phyloP scores from a whole-genome alignment of 1,139 yeast genomes.

The Yamadazyma sp. region DNA sequence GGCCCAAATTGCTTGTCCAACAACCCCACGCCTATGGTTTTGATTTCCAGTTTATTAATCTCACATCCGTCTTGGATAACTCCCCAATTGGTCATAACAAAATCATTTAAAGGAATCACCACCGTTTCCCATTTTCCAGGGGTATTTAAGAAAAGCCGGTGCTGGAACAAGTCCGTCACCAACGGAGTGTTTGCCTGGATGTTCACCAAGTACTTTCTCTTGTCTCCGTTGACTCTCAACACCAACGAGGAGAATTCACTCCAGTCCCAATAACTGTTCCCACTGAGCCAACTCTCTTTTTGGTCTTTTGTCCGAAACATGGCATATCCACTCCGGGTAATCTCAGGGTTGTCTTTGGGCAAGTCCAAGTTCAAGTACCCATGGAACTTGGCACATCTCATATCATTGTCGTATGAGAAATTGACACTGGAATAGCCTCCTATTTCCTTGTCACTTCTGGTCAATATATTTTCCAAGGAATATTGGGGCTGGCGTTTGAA shows the following conservation, averaged over 20 bases:
- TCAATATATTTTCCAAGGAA: constrained; percentile 47
- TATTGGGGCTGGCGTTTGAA: constrained; percentile 49
- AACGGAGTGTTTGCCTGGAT: constrained; percentile 79
- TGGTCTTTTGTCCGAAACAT: constrained; percentile 80
- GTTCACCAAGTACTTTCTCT: constrained; percentile 74
- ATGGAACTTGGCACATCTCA: constrained; percentile 57
- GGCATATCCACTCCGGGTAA: constrained; percentile 77
- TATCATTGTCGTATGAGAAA: constrained; percentile 40
- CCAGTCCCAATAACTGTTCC: constrained; percentile 64
- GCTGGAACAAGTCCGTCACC: constrained; percentile 80
- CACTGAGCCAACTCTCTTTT: constrained; percentile 48
- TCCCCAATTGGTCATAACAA: constrained; percentile 83
- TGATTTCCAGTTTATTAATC: constrained; percentile 63
- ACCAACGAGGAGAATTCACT: constrained; percentile 56
- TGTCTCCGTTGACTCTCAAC: constrained; percentile 71
- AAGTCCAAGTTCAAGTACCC: constrained; percentile 75
- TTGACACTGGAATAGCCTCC: constrained; percentile 77
- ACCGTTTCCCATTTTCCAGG: constrained; percentile 89
- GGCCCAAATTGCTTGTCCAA: constrained; percentile 82
- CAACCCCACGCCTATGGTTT: constrained; percentile 77
- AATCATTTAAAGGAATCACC: constrained; percentile 71
- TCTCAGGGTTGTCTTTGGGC: constrained; percentile 68
- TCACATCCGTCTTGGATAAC: constrained; percentile 66
- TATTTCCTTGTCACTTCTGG: constrained; percentile 69
- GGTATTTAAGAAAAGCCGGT: constrained; percentile 66